Percentiles rank a stretch among this genome's conserved stretches.
These are phyloP conservation scores for Termitomyces sp. DNA, from an alignment of 768 basidiomycete species.

Conservation along the genomic window DNA sequence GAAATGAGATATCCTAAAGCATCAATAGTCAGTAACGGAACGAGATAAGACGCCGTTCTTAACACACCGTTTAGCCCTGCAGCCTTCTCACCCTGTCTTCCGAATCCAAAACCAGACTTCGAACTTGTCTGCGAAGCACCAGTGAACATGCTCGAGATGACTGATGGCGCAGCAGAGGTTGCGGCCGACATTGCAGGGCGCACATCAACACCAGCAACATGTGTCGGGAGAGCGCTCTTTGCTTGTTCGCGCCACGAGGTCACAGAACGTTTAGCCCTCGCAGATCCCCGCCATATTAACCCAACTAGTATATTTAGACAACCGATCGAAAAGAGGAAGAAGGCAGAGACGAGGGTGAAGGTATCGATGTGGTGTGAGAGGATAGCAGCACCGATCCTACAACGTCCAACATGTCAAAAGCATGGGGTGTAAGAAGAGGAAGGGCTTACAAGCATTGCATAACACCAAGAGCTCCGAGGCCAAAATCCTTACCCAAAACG, in stretches of 20 bases:
- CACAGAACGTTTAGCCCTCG: constrained; percentile 60
- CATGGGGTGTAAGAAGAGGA: background rate
- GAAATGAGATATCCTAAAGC: constrained; percentile 50
- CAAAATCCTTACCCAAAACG: constrained; percentile 79
- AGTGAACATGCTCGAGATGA: constrained; percentile 32
- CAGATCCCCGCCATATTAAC: constrained; percentile 64
- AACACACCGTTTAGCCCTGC: constrained; percentile 55
- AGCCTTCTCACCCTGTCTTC: constrained; percentile 72
- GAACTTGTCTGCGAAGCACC: constrained; percentile 9
- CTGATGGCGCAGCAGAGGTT: constrained; percentile 13
- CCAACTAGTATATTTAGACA: constrained; percentile 82
- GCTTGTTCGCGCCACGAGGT: constrained; percentile 58
- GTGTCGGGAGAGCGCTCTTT: constrained; percentile 51
- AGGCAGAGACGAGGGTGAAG: constrained; percentile 87
- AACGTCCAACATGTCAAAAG: background rate
- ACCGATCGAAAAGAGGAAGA: constrained; percentile 90
- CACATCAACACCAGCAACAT: constrained; percentile 34
- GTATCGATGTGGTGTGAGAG: constrained; percentile 79
- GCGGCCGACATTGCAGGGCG: constrained; percentile 31
- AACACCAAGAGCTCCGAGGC: constrained; percentile 82
- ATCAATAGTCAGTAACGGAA: background rate
- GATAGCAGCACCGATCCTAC: constrained; percentile 65
- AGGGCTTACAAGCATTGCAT: constrained; percentile 75
- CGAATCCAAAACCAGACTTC: constrained; percentile 70
- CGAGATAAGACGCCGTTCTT: background rate